Base-by-base conservation (phyloP, 2,329 filamentous ascomycete species). In the Parafenestella ontariensis region DNA sequence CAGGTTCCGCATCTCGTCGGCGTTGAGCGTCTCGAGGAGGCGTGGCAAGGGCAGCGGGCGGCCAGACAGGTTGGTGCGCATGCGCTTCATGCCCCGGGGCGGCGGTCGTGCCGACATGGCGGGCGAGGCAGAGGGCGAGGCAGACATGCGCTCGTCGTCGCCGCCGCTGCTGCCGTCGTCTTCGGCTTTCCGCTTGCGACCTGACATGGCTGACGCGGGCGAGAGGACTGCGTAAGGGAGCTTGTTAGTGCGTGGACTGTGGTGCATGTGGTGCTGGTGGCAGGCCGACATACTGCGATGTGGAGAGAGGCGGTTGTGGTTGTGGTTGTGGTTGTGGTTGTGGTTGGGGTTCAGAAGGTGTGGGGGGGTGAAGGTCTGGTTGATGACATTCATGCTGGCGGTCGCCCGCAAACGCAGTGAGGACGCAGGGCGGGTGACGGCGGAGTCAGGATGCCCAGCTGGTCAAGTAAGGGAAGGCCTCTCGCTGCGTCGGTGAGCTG, bases 21-120 rank as follows among this genome's bases (percentile, higher is more conserved):
- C 89, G 70, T 96, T 91, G 40, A 99, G 86, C 0, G 95, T 98
- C 78, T 99, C 94, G 59, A 99, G 87, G n/a, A 99, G 85, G 69
- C 95, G 89, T 52, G 87, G 82, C 21, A 91, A 79, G 21, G 87
- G 78, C 42, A 91, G 81, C 42, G 88, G 86, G 55, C 87, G 81
- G 36, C 88, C 88, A 20, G 83, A 83, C 55, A 92, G 76, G 65
- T 96, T 92, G 64, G 88, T 85, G 54, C 87, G 84, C 61, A 83
- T 79, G 56, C 85, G 82, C 76, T 89, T 89, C 41, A 76, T 64
- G 43, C 73, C 67, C 47, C 71, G 72, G 49, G 85, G 81, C 24
- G 96, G 85, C 52, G 87, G 81, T 68, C 91, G 86, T 60, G 87
- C 80, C 63, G 88, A 81, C 54, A 90, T 84, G 57, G 90, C 89